Percentiles rank a stretch among this genome's conserved stretches.
phyloP scores from a whole-genome alignment of 371 early-diverging fungal species.

The Lichtheimia ramosa region DNA sequence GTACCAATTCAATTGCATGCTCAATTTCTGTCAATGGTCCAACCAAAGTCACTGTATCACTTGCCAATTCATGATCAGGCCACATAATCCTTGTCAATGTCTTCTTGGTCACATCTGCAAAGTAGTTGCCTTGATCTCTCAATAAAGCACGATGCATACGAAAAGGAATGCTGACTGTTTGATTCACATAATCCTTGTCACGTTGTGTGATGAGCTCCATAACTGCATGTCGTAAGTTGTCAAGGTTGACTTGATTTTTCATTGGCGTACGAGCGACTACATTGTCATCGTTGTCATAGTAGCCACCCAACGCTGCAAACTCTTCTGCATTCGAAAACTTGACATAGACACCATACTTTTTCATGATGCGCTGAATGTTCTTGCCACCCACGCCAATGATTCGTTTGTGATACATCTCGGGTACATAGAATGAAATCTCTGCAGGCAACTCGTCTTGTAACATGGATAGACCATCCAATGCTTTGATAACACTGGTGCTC shows the following conservation, averaged over 20 bases:
- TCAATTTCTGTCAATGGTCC: conserved; percentile 46
- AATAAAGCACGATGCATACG: conserved; percentile 46
- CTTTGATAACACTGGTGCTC: conserved; percentile 53
- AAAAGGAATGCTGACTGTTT: conserved; percentile 43
- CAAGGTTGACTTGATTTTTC: conserved; percentile 75
- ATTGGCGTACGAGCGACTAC: conserved; percentile 89
- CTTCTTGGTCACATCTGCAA: conserved; percentile 47
- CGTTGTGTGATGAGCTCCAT: conserved; percentile 69
- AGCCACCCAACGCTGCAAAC: conserved; percentile 74
- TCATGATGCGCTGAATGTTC: conserved; percentile 95
- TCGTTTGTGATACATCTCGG: conserved; percentile 88
- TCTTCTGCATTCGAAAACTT: conserved; percentile 89
- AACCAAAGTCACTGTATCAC: conserved; percentile 31
- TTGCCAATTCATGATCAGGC: conserved; percentile 51
- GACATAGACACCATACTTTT: conserved; percentile 92
- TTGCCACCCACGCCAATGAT: conserved; percentile 95
- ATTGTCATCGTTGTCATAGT: conserved; percentile 80
- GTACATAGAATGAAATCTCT: conserved; percentile 85
- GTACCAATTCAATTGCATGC: conserved; percentile 33
- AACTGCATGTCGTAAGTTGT: conserved; percentile 69
- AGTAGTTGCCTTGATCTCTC: conserved; percentile 35
- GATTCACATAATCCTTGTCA: conserved; percentile 50
- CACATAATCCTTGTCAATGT: conserved; percentile 55
- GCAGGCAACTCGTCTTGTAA: conserved; percentile 86
- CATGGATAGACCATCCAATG: conserved; percentile 69